Evolutionary conservation across 352 stramenopile species (phyloP), one percentile per base, ranked within the genome.

Genomic region (Phytophthora rubi): DNA sequence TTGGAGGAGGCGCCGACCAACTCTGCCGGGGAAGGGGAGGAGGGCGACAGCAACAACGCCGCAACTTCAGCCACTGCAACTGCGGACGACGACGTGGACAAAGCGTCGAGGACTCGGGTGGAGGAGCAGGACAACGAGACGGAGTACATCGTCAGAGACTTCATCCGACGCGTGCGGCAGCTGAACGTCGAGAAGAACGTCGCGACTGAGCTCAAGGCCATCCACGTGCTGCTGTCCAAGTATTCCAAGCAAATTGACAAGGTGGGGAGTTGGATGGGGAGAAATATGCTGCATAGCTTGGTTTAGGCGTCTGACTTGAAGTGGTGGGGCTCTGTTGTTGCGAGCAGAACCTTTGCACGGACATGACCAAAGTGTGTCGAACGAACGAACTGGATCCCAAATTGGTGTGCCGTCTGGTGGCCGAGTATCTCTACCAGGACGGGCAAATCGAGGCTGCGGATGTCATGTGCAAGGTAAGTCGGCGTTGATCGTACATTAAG

Each of bases 171-270:
- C 9, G 84, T 91, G 33, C 80, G 75, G 15, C 69, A 90, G 33
- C 53, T 94, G 60, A 90, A 92, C 54, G 71, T 92, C 12, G 85
- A 94, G 53, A 90, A 91, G 68, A 88, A 83, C 44, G 80, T 91
- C 10, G 75, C 77, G 1, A 85, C 82, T 23, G 86, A 94, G 59
- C 70, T 94, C 13, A 91, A 90, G 54, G 59, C 67, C 6, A 87
- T 94, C 23, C 86, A 94, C 57, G 73, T 89, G 35, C 69, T 88
- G 51, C 58, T 94, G 51, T 90, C 84, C 49, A 94, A 92, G 62
- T 92, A 88, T 53, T 83, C 80, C 37, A 94, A 94, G 65, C 81
- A 89, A 47, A 92, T 94, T 59, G 85, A 94, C 65, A 92, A 94
- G 83, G 86, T 94, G 45, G 12, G 45, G 30, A n/a, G 12, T 21